phyloP scores from a whole-genome alignment of 768 basidiomycete species.

The Amanita phalloides region DNA sequence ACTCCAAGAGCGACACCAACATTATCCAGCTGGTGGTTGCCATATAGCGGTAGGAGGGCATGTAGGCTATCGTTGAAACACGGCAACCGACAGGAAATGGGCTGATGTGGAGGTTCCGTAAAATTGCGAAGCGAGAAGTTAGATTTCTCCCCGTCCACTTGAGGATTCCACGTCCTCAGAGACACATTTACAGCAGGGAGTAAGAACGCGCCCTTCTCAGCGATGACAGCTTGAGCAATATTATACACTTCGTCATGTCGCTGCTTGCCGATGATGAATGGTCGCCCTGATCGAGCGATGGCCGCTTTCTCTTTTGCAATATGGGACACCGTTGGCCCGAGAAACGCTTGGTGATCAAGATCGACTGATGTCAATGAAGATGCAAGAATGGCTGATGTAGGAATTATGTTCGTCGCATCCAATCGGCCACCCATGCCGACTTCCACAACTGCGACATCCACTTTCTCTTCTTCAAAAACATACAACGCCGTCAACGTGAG shows the following conservation, averaged over 20 bases:
- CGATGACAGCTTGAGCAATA: constrained; percentile 19
- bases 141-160: constrained; percentile 20
- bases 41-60: constrained; percentile 55
- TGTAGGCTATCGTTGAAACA: constrained; percentile 32
- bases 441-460: constrained; percentile 83
- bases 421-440: constrained; percentile 90
- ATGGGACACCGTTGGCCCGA: constrained; percentile 62
- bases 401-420: constrained; percentile 90
- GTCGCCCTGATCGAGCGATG: constrained; percentile 54
- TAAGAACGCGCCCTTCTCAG: constrained; percentile 27
- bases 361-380: constrained; percentile 85
- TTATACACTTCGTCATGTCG: constrained; percentile 35
- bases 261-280: constrained; percentile 63
- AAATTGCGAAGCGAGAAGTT: constrained; percentile 23
- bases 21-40: constrained; percentile 81
- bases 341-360: constrained; percentile 86
- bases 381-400: constrained; percentile 54
- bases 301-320: constrained; percentile 81
- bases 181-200: constrained; percentile 25
- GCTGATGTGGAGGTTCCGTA: constrained; percentile 26
- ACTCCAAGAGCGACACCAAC: constrained; percentile 57
- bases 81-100: constrained; percentile 30
- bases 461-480: constrained; percentile 55
- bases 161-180: constrained; percentile 21
- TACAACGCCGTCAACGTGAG: constrained; percentile 73